Evolutionary conservation across 2,329 filamentous ascomycete genomes (phyloP).

Genomic region (Ophiostoma australiae): DNA sequence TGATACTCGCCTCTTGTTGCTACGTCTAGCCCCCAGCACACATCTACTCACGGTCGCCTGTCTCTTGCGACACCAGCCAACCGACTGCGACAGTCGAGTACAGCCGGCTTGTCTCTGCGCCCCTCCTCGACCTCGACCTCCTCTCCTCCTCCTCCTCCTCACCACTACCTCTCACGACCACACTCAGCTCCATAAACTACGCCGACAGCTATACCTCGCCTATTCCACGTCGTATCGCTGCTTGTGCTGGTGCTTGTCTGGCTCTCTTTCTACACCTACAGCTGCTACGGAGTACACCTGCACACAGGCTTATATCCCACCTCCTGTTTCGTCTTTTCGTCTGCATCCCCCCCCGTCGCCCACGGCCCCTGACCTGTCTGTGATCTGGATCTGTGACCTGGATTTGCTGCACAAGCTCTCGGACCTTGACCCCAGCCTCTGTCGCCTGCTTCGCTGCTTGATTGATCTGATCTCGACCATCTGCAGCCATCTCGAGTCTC

Average conservation of each 20-base stretch:
- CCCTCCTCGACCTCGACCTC: conserved; percentile 10
- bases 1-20: neutral
- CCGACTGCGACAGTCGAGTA: conserved; percentile 1
- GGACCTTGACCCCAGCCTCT: neutral
- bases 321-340: conserved; percentile 22
- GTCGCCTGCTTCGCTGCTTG: neutral
- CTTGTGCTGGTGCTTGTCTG: neutral
- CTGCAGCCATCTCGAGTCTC: neutral
- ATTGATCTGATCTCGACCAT: neutral
- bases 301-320: conserved; percentile 1
- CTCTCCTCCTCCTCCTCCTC: neutral
- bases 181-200: neutral
- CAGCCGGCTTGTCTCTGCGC: conserved; percentile 1
- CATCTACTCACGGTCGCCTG: neutral
- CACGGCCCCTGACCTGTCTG: neutral
- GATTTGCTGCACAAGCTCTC: neutral
- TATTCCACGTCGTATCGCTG: neutral
- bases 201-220: neutral
- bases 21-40: neutral
- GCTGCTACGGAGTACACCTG: neutral
- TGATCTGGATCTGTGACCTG: no score
- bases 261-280: neutral
- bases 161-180: neutral
- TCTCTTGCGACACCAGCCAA: conserved; percentile 4
- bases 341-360: conserved; percentile 9